Conservation (phyloP, 352 stramenopile species). For the Globisporangium canariense region DNA sequence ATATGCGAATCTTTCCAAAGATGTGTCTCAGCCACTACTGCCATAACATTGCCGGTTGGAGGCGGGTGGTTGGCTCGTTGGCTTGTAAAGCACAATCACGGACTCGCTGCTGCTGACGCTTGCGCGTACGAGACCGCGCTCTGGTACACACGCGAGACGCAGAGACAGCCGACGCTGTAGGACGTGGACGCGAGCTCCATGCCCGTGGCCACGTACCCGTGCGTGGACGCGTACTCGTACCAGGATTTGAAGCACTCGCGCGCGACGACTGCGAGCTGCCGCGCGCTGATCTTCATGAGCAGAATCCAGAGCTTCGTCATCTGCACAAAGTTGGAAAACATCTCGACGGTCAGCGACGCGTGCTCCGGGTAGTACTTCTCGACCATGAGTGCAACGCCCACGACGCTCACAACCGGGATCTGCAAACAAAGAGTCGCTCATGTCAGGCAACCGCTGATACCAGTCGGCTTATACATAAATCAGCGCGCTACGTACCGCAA, state of each 20-base stretch:
- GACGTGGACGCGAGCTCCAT: constrained; percentile 64
- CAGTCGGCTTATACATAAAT: neutral
- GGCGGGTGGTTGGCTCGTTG: neutral
- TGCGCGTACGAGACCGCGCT: constrained; percentile 37
- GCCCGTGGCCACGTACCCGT: constrained; percentile 68
- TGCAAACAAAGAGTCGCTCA: constrained; percentile 16
- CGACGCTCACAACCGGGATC: constrained; percentile 70
- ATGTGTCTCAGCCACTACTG: neutral
- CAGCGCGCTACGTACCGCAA: constrained; percentile 44
- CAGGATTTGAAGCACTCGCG: constrained; percentile 67
- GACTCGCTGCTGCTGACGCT: constrained; percentile 1
- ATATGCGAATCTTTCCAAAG: neutral
- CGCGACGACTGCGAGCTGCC: constrained; percentile 61
- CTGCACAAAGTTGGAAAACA: constrained; percentile 73
- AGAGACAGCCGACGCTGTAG: constrained; percentile 62
- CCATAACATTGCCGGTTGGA: neutral
- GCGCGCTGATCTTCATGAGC: constrained; percentile 70
- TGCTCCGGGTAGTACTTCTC: constrained; percentile 83
- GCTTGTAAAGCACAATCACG: neutral
- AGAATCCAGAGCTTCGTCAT: constrained; percentile 82
- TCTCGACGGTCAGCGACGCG: constrained; percentile 57
- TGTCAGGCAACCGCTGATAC: neutral
- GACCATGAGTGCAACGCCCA: constrained; percentile 64
- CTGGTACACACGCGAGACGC: constrained; percentile 57
- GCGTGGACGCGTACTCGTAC: constrained; percentile 60